Evolutionary conservation across 2,329 filamentous ascomycete genomes (phyloP).

Genomic region (Stagonosporopsis tanaceti): DNA sequence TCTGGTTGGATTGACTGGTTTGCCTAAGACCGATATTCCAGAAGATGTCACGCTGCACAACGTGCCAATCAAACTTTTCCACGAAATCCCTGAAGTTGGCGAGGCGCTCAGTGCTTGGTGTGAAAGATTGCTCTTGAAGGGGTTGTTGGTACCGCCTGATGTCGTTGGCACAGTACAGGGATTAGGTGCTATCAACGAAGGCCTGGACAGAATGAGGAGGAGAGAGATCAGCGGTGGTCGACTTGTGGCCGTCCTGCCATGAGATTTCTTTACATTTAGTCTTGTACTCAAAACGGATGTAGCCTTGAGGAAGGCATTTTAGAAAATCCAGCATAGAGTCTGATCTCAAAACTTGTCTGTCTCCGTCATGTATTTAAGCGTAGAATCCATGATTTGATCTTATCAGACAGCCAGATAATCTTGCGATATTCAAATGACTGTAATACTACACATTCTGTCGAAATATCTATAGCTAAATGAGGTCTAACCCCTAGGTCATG

Average conservation of each 20-base stretch:
- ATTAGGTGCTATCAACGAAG: slow-evolving; percentile 71
- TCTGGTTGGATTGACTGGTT: slow-evolving; percentile 71
- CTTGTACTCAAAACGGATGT: not conserved
- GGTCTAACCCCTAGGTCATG: not conserved
- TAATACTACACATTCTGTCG: too few relatives aligned
- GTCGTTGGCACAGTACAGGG: slow-evolving; percentile 72
- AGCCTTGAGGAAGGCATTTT: too few relatives aligned
- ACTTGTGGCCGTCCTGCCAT: slow-evolving; percentile 58
- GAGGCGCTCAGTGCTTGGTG: slow-evolving; percentile 71
- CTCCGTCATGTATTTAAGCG: too few relatives aligned
- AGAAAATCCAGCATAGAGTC: too few relatives aligned
- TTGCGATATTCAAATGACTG: too few relatives aligned
- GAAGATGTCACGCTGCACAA: slow-evolving; percentile 65
- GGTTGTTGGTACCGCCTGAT: slow-evolving; percentile 66
- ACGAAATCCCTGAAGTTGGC: slow-evolving; percentile 71
- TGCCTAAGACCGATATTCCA: slow-evolving; percentile 64
- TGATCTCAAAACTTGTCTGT: too few relatives aligned
- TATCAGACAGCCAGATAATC: too few relatives aligned
- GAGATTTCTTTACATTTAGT: not conserved
- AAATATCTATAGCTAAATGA: not conserved
- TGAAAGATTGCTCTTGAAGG: slow-evolving; percentile 67
- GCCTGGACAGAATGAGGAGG: slow-evolving; percentile 70
- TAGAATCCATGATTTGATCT: too few relatives aligned
- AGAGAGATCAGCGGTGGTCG: slow-evolving; percentile 74
- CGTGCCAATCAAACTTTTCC: slow-evolving; percentile 79